phyloP scores from a whole-genome alignment of 2,329 filamentous ascomycete genomes.

The Colletotrichum navitas region DNA sequence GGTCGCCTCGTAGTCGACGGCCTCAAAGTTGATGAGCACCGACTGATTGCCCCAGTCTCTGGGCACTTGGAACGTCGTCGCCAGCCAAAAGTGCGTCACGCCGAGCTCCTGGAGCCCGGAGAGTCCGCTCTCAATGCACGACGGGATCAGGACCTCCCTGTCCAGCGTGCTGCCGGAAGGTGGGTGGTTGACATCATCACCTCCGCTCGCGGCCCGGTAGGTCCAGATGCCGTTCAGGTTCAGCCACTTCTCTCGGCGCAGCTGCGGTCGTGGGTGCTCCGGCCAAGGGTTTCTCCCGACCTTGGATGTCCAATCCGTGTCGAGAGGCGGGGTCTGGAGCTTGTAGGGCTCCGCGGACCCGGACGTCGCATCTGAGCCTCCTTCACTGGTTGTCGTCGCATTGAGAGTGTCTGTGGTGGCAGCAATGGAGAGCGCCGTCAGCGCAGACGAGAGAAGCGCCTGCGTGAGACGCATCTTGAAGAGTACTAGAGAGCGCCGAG shows the following conservation, averaged over 20 bases:
- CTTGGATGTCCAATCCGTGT: slow-evolving; percentile 65
- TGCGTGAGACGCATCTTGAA: slow-evolving; percentile 33
- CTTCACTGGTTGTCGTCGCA: background rate
- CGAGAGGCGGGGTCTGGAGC: slow-evolving; percentile 56
- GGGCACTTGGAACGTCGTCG: slow-evolving; percentile 64
- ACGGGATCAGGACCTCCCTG: slow-evolving; percentile 58
- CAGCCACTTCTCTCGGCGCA: slow-evolving; percentile 67
- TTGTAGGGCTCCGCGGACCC: slow-evolving; percentile 49
- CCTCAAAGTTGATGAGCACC: slow-evolving; percentile 68
- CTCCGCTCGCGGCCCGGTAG: slow-evolving; percentile 55
- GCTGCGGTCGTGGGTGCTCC: slow-evolving; percentile 69
- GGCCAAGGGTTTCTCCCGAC: slow-evolving; percentile 68
- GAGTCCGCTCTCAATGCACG: slow-evolving; percentile 60
- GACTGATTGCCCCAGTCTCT: slow-evolving; percentile 58
- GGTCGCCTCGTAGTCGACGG: slow-evolving; percentile 68
- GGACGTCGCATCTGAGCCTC: background rate
- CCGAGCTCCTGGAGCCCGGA: slow-evolving; percentile 62
- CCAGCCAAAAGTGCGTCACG: slow-evolving; percentile 62
- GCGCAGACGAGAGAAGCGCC: slow-evolving; percentile 19
- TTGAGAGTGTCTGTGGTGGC: slow-evolving; percentile 7
- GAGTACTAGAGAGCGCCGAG: background rate
- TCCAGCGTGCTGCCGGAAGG: slow-evolving; percentile 48
- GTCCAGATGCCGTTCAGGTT: slow-evolving; percentile 72
- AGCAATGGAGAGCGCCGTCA: slow-evolving; percentile 12
- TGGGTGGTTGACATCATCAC: slow-evolving; percentile 42